Evolutionary conservation across 768 basidiomycete species (phyloP).

Genomic region (Lactarius quietus): DNA sequence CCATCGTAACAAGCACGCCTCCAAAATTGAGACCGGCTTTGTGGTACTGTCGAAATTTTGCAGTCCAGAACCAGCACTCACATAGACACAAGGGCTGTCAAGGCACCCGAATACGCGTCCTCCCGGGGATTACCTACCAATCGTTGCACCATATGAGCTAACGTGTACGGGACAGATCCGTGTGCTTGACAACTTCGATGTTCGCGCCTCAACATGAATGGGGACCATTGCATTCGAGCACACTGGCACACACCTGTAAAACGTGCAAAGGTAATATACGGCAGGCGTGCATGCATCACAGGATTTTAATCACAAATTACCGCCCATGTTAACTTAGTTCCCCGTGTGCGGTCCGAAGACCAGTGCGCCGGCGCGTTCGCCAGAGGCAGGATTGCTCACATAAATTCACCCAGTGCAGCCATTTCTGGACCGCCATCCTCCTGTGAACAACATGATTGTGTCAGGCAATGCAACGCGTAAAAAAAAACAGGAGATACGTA

Average conservation of each 20-base stretch:
- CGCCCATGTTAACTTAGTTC: not conserved
- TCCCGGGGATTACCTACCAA: too few relatives aligned
- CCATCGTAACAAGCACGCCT: too few relatives aligned
- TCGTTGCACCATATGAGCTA: too few relatives aligned
- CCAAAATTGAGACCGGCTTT: too few relatives aligned
- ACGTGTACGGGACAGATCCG: too few relatives aligned
- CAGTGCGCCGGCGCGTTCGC: not conserved
- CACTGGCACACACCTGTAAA: not conserved
- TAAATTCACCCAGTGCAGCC: conserved; percentile 72
- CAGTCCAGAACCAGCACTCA: too few relatives aligned
- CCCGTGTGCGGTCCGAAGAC: not conserved
- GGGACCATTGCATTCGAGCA: not conserved
- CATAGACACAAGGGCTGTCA: too few relatives aligned
- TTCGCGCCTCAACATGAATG: not conserved
- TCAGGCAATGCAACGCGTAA: not conserved
- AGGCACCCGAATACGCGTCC: too few relatives aligned
- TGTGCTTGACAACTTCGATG: not conserved
- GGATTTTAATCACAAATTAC: not conserved
- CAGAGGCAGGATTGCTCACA: conserved; percentile 39
- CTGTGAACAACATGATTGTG: conserved; percentile 27
- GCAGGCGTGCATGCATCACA: not conserved
- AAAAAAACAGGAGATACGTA: conserved; percentile 24
- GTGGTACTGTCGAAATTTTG: too few relatives aligned
- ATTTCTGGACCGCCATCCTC: conserved; percentile 84
- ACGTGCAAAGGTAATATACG: not conserved